Conservation (phyloP, 1,284 basidiomycete species). For the Jaminaea rosea region DNA sequence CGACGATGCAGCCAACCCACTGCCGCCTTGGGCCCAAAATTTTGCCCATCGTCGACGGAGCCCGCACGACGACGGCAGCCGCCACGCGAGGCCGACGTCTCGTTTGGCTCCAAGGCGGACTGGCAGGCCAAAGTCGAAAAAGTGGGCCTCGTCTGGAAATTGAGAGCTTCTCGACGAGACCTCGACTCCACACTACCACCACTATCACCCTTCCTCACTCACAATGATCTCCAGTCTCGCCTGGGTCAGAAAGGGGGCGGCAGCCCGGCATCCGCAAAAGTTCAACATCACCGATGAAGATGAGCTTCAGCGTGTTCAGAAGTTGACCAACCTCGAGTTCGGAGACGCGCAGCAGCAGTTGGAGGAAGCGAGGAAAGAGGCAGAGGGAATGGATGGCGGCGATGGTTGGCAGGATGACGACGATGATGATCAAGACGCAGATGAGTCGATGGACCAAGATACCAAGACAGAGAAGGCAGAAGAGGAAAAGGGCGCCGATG, state of each 20-base stretch:
- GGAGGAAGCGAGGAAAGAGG: constrained; percentile 50
- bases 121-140: too few relatives aligned
- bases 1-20: too few relatives aligned
- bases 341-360: constrained; percentile 79
- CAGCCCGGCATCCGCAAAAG: constrained; percentile 68
- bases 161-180: too few relatives aligned
- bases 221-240: constrained; percentile 3
- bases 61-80: too few relatives aligned
- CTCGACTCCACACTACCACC: too few relatives aligned
- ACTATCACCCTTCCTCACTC: too few relatives aligned
- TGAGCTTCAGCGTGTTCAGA: constrained; percentile 81
- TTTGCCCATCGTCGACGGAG: too few relatives aligned
- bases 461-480: constrained; percentile 40
- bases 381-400: constrained; percentile 22
- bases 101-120: too few relatives aligned
- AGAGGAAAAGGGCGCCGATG: constrained; percentile 51
- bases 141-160: too few relatives aligned
- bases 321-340: constrained; percentile 75
- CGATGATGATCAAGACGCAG: constrained; percentile 41
- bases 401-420: constrained; percentile 18
- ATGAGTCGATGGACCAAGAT: constrained; percentile 52
- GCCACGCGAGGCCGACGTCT: too few relatives aligned
- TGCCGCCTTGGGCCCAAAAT: too few relatives aligned
- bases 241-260: constrained; percentile 13
- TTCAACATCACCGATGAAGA: constrained; percentile 76